phyloP scores from a whole-genome alignment of 1,284 basidiomycete genomes.

The Apiotrichum sp. region DNA sequence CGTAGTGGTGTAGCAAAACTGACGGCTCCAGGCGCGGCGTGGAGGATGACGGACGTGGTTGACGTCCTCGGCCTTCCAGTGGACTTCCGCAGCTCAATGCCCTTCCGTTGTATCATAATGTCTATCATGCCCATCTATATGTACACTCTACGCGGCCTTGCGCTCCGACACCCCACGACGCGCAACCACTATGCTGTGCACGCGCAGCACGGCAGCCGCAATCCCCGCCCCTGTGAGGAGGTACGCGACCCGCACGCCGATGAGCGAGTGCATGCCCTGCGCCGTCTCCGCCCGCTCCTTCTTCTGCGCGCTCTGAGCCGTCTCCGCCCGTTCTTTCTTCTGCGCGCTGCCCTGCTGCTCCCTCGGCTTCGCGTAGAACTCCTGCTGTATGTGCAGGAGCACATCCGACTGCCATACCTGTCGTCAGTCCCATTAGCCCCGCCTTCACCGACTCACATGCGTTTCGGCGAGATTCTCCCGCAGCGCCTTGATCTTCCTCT shows the following conservation, averaged over 20 bases:
- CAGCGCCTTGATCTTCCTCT: neutral
- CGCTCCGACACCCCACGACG: too few species aligned
- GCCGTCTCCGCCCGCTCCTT: neutral
- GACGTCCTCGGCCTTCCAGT: too few species aligned
- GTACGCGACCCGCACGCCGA: too few species aligned
- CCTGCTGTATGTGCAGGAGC: conserved; percentile 57
- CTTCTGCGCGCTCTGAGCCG: neutral
- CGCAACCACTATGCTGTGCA: too few species aligned
- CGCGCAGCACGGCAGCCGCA: too few species aligned
- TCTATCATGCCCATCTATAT: too few species aligned
- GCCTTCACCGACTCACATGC: neutral
- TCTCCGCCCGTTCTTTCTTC: neutral
- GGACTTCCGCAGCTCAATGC: too few species aligned
- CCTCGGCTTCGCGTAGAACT: conserved; percentile 43
- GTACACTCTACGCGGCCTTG: too few species aligned
- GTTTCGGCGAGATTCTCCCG: neutral
- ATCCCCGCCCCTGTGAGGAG: neutral
- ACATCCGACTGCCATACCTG: conserved; percentile 45
- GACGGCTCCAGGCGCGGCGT: too few species aligned
- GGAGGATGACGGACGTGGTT: too few species aligned
- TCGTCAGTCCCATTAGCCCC: neutral
- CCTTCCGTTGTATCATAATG: too few species aligned
- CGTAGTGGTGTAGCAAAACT: too few species aligned
- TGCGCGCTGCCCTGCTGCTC: neutral
- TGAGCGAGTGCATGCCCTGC: neutral